phyloP scores from a whole-genome alignment of 2,329 filamentous ascomycete genomes.

The Biscogniauxia mediterranea region DNA sequence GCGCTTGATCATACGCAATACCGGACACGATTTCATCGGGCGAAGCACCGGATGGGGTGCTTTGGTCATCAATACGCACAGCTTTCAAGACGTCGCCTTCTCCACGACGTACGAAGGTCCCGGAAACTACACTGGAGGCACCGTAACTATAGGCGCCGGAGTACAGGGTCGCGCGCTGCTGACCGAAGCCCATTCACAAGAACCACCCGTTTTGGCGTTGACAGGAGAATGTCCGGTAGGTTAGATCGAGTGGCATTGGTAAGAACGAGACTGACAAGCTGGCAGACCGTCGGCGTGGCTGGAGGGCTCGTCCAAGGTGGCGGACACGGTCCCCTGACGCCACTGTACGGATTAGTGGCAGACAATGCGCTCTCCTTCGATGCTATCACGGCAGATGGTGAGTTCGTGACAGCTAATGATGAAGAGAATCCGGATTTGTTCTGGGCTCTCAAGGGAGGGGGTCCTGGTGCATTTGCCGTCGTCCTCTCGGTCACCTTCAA shows the following conservation, averaged over 20 bases:
- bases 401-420: conserved; percentile 42
- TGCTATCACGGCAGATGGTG: conserved; percentile 45
- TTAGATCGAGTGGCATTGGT: neutral
- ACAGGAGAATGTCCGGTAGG: conserved; percentile 52
- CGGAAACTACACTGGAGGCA: conserved; percentile 44
- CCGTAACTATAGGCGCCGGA: conserved; percentile 52
- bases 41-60: conserved; percentile 61
- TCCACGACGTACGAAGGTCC: conserved; percentile 32
- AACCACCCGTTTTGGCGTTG: conserved; percentile 43
- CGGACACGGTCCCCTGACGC: conserved; percentile 44
- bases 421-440: conserved; percentile 51
- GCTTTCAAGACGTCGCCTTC: conserved; percentile 48
- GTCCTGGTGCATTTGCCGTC: conserved; percentile 51
- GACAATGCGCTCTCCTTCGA: conserved; percentile 49
- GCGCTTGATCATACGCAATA: conserved; percentile 54
- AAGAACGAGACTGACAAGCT: conserved; percentile 6
- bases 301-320: conserved; percentile 62
- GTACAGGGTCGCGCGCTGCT: conserved; percentile 47
- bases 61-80: conserved; percentile 56
- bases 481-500: conserved; percentile 53
- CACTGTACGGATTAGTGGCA: conserved; percentile 40
- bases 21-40: conserved; percentile 57
- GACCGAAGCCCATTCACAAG: conserved; percentile 38
- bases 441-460: conserved; percentile 56
- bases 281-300: conserved; percentile 54